Conservation (phyloP, 129 eudicot species). For the Lonicera japonica region DNA sequence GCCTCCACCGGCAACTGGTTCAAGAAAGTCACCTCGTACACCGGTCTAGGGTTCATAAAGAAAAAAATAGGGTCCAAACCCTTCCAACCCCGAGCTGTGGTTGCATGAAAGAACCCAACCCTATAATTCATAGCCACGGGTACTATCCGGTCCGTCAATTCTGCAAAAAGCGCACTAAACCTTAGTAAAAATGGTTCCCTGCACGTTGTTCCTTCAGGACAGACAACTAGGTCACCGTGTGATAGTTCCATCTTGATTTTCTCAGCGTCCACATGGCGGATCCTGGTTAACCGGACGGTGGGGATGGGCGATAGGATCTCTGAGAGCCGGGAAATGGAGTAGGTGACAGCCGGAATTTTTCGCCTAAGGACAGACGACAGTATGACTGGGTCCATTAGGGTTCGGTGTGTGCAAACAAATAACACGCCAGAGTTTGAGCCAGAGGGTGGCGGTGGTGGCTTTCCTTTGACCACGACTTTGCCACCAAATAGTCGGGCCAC, state of each 20-base stretch:
- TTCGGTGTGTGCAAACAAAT: constrained; percentile 90
- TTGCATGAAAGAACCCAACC: constrained; percentile 67
- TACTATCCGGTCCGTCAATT: constrained; percentile 63
- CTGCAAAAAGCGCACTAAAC: constrained; percentile 76
- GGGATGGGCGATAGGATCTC: constrained; percentile 94
- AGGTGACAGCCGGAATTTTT: constrained; percentile 88
- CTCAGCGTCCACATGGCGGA: constrained; percentile 71
- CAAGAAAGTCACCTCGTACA: constrained; percentile 73
- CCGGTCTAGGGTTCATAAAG: constrained; percentile 83
- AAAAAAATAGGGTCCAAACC: constrained; percentile 80
- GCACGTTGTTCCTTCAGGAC: constrained; percentile 89
- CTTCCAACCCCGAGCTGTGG: constrained; percentile 94
- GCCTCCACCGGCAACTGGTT: constrained; percentile 80
- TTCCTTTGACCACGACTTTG: constrained; percentile 60
- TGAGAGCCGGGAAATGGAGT: constrained; percentile 74
- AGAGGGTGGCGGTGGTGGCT: constrained; percentile 73
- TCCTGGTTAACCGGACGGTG: constrained; percentile 75
- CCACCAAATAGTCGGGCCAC: constrained; percentile 49
- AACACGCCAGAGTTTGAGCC: constrained; percentile 62
- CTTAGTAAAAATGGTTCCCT: constrained; percentile 77
- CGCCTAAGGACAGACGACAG: constrained; percentile 77
- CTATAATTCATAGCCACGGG: constrained; percentile 79
- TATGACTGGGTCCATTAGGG: constrained; percentile 87
- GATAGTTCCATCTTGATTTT: constrained; percentile 55
- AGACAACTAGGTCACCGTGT: constrained; percentile 68